These are phyloP conservation scores for Camelina hispida DNA, from an alignment of 345 rosid species.

Conservation along the genomic window DNA sequence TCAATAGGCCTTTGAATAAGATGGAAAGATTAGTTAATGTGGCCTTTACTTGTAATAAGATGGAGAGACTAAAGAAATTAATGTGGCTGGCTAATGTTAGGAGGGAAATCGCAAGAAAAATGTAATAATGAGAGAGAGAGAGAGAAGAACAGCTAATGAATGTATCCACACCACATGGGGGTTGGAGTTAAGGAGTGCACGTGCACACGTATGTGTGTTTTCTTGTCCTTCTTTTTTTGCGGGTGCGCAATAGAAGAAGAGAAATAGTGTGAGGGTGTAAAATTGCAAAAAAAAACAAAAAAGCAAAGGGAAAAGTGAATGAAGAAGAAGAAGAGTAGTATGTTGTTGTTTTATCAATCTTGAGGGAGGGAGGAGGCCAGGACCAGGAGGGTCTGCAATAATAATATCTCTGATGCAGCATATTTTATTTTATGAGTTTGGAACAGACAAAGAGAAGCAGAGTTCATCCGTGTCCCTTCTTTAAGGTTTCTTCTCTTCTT, in stretches of 20 bases:
- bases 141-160: slow-evolving; percentile 10
- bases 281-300: neutral
- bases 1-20: neutral
- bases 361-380: neutral
- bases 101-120: no score
- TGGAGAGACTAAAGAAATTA: neutral
- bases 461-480: neutral
- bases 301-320: no score
- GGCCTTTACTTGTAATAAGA: no score
- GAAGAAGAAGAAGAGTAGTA: no score
- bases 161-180: slow-evolving; percentile 26
- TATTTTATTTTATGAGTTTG: no score
- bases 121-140: slow-evolving; percentile 4
- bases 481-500: neutral
- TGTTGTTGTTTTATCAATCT: no score
- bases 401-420: no score
- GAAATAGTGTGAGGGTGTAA: neutral
- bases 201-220: slow-evolving; percentile 36
- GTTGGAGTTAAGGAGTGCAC: slow-evolving; percentile 27
- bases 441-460: neutral
- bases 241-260: neutral
- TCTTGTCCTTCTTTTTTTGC: neutral
- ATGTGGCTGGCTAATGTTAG: no score
- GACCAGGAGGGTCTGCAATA: neutral
- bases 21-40: no score